phyloP scores from a whole-genome alignment of 352 stramenopile genomes.

The Phytophthora macrochlamydospora region DNA sequence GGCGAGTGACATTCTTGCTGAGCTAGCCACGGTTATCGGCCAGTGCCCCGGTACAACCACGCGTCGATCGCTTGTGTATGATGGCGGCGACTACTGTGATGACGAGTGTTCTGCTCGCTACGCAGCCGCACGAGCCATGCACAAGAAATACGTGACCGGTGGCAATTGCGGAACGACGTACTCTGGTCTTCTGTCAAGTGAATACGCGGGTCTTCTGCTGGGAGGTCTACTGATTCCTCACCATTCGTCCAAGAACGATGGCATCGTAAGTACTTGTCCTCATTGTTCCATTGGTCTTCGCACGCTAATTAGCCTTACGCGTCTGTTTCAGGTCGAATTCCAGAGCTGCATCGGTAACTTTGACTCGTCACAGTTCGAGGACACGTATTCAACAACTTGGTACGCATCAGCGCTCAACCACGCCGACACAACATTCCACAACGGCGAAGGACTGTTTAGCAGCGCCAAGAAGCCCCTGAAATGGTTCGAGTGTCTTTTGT shows the following conservation, averaged over 20 bases:
- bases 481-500: conserved; percentile 56
- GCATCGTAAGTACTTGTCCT: conserved; percentile 42
- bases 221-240: conserved; percentile 48
- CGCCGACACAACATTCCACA: conserved; percentile 64
- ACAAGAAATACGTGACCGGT: conserved; percentile 42
- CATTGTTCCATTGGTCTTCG: neutral
- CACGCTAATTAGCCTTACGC: neutral
- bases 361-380: conserved; percentile 37
- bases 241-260: conserved; percentile 59
- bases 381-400: conserved; percentile 43
- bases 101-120: conserved; percentile 34
- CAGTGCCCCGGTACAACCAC: conserved; percentile 50
- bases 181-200: conserved; percentile 46
- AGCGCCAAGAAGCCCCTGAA: conserved; percentile 59
- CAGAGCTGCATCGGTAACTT: conserved; percentile 58
- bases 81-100: conserved; percentile 43
- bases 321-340: conserved; percentile 53
- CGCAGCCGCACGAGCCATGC: conserved; percentile 30
- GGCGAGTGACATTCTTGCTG: conserved; percentile 24
- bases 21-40: conserved; percentile 37
- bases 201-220: conserved; percentile 39
- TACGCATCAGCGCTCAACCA: conserved; percentile 65
- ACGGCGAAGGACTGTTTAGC: conserved; percentile 56
- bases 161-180: conserved; percentile 50
- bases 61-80: conserved; percentile 40